Evolutionary conservation across 352 stramenopile species (phyloP), one percentile per base, ranked within the genome.

Genomic region (Globisporangium okanoganense): DNA sequence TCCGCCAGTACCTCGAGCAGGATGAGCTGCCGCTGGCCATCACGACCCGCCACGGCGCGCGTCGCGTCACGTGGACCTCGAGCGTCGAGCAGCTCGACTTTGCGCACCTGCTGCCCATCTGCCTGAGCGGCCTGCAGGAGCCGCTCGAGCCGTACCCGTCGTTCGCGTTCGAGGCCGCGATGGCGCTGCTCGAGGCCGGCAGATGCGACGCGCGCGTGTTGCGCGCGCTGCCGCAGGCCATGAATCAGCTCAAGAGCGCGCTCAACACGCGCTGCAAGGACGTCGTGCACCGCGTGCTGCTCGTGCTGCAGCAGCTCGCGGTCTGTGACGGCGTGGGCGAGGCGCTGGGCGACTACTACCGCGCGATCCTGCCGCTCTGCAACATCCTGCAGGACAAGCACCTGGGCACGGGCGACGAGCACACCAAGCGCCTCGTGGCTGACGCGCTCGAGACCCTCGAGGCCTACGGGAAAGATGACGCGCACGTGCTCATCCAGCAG

Each of bases 341-440:
- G 13, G 78, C 78, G 0, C 63, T 94, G 5, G 49, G 67, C 1
- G 80, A 90, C 61, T 82, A 92, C 62, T 92, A 94, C 59, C 73
- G 82, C 16, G 75, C 80, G 12, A 64, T 94, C 36, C 70, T 94
- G 40, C 84, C 84, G n/a, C 65, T 92, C 47, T 94, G 82, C 67
- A 94, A 91, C 66, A 85, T 94, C 27, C 54, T 92, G 16, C 83
- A 91, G 62, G 84, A 91, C 75, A 85, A 85, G 51, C 82, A 88
- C 55, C 56, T 92, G 35, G 82, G 80, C 56, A 91, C 78, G 1
- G 82, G 80, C 47, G 80, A 93, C 61, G 72, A 75, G 14, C 61
- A 47, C 33, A 93, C 82, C 0, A 80, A 71, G 59, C 71, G 71
- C 31, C 66, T 93, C 9, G 78, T 91, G 41, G 71, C 76, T 1